Conservation (phyloP, 179 eudicot species). For the Beta macrorhiza region DNA sequence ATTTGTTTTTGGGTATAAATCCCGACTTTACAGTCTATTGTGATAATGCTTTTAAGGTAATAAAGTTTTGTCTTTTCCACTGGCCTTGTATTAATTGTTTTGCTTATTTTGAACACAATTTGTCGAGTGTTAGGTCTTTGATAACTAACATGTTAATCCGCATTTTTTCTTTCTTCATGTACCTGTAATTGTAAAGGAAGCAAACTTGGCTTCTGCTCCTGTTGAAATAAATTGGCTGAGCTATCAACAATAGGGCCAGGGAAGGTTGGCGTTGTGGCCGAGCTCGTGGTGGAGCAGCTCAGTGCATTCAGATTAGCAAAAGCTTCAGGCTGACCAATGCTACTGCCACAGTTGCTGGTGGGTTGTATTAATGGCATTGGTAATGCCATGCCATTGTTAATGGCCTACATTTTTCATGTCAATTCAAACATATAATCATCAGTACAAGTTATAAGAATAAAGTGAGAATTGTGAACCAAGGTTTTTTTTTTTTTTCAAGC, state of each 20-base stretch:
- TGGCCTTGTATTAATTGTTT: no score
- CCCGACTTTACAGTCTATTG: no score
- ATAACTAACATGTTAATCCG: no score
- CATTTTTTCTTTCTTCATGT: not conserved
- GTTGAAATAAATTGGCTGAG: constrained; percentile 39
- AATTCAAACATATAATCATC: not conserved
- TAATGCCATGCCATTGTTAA: constrained; percentile 34
- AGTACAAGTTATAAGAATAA: not conserved
- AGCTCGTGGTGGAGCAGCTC: constrained; percentile 30
- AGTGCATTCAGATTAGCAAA: constrained; percentile 8
- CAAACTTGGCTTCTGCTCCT: constrained; percentile 36
- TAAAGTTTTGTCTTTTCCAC: no score
- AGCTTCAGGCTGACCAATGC: constrained; percentile 17
- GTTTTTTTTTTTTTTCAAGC: no score
- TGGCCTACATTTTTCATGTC: constrained; percentile 34
- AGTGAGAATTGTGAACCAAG: not conserved
- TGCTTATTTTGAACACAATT: no score
- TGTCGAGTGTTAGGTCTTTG: no score
- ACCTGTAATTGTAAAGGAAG: constrained; percentile 32
- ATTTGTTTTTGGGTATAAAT: no score
- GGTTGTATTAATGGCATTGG: constrained; percentile 32
- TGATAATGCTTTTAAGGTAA: no score
- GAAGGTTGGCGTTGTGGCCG: constrained; percentile 26
- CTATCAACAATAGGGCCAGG: constrained; percentile 35
- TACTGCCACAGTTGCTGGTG: constrained; percentile 20